phyloP scores from a whole-genome alignment of 129 eudicot species.

The Pittosporum tobira region DNA sequence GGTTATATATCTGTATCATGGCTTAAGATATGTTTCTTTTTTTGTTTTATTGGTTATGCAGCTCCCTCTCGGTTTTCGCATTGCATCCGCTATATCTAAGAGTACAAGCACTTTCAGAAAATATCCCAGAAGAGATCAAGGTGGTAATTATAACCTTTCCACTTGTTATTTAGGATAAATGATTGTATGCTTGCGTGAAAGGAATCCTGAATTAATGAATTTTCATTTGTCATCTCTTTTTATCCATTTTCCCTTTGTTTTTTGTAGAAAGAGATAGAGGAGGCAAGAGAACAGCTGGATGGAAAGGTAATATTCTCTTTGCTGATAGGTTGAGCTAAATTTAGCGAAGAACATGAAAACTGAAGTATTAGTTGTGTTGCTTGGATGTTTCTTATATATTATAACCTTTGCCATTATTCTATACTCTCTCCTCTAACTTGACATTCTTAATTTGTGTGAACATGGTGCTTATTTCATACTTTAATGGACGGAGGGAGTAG shows the following conservation, averaged over 20 bases:
- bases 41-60: constrained; percentile 29
- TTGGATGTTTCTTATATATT: too few species aligned
- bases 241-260: constrained; percentile 1
- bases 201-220: not conserved
- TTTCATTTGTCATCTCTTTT: constrained; percentile 1
- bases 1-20: not conserved
- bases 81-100: constrained; percentile 91
- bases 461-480: too few species aligned
- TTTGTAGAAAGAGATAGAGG: constrained; percentile 73
- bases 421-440: too few species aligned
- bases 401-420: too few species aligned
- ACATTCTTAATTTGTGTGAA: too few species aligned
- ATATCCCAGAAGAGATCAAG: constrained; percentile 64
- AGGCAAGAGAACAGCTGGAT: constrained; percentile 52
- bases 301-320: constrained; percentile 41
- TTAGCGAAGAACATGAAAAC: too few species aligned
- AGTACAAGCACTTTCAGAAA: constrained; percentile 74
- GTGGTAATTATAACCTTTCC: constrained; percentile 25
- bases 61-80: constrained; percentile 96
- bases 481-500: too few species aligned
- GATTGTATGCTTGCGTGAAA: not conserved
- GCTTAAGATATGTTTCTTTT: not conserved
- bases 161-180: not conserved
- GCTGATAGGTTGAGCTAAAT: too few species aligned
- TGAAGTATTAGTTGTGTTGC: too few species aligned